These are phyloP conservation scores for Baorangia bicolor DNA, from an alignment of 768 basidiomycete species.

Conservation along the genomic window DNA sequence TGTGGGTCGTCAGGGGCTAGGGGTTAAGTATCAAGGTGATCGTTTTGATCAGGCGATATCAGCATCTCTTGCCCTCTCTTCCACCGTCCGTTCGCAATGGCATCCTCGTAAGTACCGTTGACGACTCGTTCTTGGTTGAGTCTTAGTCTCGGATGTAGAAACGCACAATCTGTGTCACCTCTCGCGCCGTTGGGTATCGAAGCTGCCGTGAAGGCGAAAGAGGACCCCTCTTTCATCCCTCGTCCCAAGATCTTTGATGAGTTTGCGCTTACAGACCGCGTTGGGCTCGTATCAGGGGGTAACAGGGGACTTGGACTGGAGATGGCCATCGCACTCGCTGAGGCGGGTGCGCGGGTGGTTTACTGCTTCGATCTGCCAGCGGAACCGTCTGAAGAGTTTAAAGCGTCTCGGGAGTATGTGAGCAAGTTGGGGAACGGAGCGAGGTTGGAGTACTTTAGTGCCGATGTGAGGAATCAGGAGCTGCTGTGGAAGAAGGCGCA, in stretches of 20 bases:
- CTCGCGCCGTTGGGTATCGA: constrained; percentile 62
- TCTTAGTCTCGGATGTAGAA: background rate
- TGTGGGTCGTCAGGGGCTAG: background rate
- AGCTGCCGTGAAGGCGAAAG: constrained; percentile 49
- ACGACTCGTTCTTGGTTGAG: background rate
- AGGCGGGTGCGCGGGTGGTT: constrained; percentile 67
- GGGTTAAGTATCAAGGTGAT: background rate
- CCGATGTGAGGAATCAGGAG: constrained; percentile 65
- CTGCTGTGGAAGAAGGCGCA: constrained; percentile 54
- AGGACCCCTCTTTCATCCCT: constrained; percentile 33
- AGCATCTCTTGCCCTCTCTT: background rate
- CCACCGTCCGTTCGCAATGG: constrained; percentile 3
- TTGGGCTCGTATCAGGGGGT: constrained; percentile 62
- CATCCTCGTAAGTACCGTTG: constrained; percentile 8
- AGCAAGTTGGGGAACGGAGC: constrained; percentile 40
- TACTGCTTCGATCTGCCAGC: constrained; percentile 68
- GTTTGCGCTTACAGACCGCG: constrained; percentile 55
- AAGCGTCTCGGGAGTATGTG: constrained; percentile 51
- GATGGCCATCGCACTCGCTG: constrained; percentile 71
- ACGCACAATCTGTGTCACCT: constrained; percentile 48
- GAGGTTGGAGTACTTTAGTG: constrained; percentile 60
- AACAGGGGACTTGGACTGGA: constrained; percentile 79
- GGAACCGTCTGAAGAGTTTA: constrained; percentile 58
- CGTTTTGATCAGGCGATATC: constrained; percentile 5
- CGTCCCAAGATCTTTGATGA: constrained; percentile 58